phyloP scores from a whole-genome alignment of 306 rosid species.

The Medicago arabica region DNA sequence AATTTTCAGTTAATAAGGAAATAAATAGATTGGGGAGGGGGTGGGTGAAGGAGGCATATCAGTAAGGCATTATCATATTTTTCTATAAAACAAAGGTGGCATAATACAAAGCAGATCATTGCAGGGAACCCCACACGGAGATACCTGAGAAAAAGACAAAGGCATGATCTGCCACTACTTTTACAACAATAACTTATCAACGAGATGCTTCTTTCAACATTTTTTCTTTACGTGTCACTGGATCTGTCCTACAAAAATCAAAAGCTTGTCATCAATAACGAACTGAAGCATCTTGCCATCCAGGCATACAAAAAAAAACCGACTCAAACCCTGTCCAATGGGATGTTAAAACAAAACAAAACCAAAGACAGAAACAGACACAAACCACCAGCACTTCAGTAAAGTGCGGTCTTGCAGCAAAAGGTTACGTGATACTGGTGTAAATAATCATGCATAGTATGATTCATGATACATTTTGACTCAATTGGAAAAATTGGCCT shows the following conservation, averaged over 20 bases:
- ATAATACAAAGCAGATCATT: conserved; percentile 83
- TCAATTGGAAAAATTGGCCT: background rate
- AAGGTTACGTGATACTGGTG: background rate
- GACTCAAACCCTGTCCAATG: conserved; percentile 17
- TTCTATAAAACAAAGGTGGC: conserved; percentile 68
- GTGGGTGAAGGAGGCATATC: conserved; percentile 35
- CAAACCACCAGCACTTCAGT: conserved; percentile 5
- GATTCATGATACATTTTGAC: background rate
- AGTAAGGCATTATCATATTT: conserved; percentile 59
- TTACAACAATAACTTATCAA: conserved; percentile 71
- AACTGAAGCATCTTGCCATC: background rate
- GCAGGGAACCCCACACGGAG: conserved; percentile 55
- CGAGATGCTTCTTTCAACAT: conserved; percentile 59
- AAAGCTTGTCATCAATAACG: conserved; percentile 37
- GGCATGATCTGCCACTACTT: conserved; percentile 68
- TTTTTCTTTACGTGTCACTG: conserved; percentile 51
- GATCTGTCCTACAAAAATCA: conserved; percentile 53
- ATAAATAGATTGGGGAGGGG: conserved; percentile 40
- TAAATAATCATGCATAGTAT: background rate
- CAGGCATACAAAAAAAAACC: background rate
- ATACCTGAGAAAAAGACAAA: conserved; percentile 60
- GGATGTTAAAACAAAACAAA: conserved; percentile 3
- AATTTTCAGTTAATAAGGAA: conserved; percentile 16
- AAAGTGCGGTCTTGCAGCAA: conserved; percentile 13
- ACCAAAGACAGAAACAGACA: background rate